Base-by-base conservation (phyloP, 140 eudicot genomes). In the Erigeron philadelphicus region DNA sequence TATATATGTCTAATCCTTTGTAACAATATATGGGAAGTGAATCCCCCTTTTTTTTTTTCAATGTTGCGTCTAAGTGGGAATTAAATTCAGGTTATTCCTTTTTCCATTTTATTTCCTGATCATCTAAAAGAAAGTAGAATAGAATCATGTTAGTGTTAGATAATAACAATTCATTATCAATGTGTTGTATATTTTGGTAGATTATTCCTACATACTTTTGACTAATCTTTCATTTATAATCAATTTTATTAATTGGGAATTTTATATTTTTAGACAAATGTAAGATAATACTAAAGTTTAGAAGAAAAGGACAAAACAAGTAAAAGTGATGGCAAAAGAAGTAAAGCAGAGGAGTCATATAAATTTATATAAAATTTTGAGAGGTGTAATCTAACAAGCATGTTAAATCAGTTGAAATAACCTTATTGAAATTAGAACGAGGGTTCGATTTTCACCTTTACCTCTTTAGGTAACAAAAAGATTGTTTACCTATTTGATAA, bases 61-160 rank as follows among this genome's bases (percentile, higher is more conserved):
- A 6, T 69, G 66, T 69, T 19, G 52, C 53, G 5, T 55, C 74
- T 55, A 56, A 70, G 66, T 70, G 74, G 74, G 55, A 70, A 70
- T 70, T 57, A 70, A 70, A 61, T n/a, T 60, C 58, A 70, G 9
- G 12, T 21, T 71, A 59, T 71, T 71, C 75, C 49, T 44, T 25
- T 47, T 45, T 46, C n/a, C 41, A 46, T 45, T 49, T 3, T n/a
- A 50, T 50, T 67, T 54, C 48, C 25, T 12, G 49, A 23, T 49
- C 61, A 71, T 44, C 56, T 21, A 19, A 45, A 45, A 41, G 11
- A 19, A 69, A 41, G 35, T n/a, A 71, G 60, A 71, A 59, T 44
- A 23, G 16, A 49, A 46, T 71, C 15, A 58, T 54, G 52, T 40
- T 54, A 54, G 18, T 50, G 38, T 16, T 50, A 5, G 38, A 56